A percentile compares a stretch with the other conserved stretches of the same genome.
Conservation (phyloP, 495 filamentous ascomycete genomes). For the Pyronema domesticum region DNA sequence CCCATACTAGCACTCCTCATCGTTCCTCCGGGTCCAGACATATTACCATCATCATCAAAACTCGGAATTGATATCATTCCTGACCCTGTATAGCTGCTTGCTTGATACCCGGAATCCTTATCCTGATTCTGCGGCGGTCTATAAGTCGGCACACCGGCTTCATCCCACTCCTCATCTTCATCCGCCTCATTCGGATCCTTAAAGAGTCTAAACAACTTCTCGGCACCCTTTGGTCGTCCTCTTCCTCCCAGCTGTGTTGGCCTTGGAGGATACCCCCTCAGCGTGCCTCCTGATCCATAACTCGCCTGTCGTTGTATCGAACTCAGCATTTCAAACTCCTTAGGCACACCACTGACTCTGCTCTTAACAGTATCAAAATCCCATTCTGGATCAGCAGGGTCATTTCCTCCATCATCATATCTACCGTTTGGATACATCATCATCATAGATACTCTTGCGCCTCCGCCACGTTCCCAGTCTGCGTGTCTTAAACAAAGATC, state of each 20-base stretch:
- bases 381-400: slow-evolving; percentile 57
- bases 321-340: slow-evolving; percentile 2
- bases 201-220: slow-evolving; percentile 1
- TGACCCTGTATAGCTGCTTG: not conserved
- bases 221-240: not conserved
- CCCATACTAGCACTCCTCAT: too few species aligned
- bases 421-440: slow-evolving; percentile 33
- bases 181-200: not conserved
- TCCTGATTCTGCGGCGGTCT: not conserved
- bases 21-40: not conserved
- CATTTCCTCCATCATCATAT: slow-evolving; percentile 13
- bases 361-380: slow-evolving; percentile 39
- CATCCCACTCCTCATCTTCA: not conserved
- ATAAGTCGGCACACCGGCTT: too few species aligned
- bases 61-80: slow-evolving; percentile 20
- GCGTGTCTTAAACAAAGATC: slow-evolving; percentile 69
- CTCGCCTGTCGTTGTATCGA: not conserved
- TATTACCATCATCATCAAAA: slow-evolving; percentile 20
- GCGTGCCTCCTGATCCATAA: not conserved
- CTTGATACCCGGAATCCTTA: not conserved
- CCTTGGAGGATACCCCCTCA: not conserved
- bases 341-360: slow-evolving; percentile 21
- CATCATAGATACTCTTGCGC: slow-evolving; percentile 72
- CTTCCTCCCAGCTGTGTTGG: not conserved
- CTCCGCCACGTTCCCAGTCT: slow-evolving; percentile 70